Evolutionary conservation across 2,329 filamentous ascomycete genomes (phyloP).

Genomic region (Ophiostoma angusticollis): DNA sequence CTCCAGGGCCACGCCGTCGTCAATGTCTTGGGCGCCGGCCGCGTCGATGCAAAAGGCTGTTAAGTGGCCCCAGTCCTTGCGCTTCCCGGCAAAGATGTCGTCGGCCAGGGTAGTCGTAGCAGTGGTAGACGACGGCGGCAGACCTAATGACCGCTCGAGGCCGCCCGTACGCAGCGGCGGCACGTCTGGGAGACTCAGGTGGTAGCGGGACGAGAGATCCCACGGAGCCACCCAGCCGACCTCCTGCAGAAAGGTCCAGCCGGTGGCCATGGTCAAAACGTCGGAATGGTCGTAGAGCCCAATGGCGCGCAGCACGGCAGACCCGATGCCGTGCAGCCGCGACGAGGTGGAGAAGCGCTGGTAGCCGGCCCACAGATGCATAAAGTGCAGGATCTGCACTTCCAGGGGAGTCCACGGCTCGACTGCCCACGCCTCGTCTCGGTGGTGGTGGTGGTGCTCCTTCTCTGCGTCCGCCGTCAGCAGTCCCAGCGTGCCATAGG

Average conservation of each 20-base stretch:
- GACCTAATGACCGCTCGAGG: slow-evolving; percentile 24
- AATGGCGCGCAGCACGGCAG: slow-evolving; percentile 49
- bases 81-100: slow-evolving; percentile 35
- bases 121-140: slow-evolving; percentile 6
- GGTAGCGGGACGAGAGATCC: slow-evolving; percentile 55
- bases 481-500: slow-evolving; percentile 35
- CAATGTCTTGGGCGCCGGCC: slow-evolving; percentile 53
- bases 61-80: slow-evolving; percentile 46
- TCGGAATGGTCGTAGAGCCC: slow-evolving; percentile 43
- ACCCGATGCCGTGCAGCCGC: slow-evolving; percentile 46
- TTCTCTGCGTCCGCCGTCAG: slow-evolving; percentile 5
- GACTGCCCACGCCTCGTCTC: slow-evolving; percentile 12
- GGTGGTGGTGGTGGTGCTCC: neutral
- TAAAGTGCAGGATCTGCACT: slow-evolving; percentile 48
- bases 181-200: slow-evolving; percentile 38
- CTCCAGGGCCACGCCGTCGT: slow-evolving; percentile 67
- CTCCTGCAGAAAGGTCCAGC: slow-evolving; percentile 62
- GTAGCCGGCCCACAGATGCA: slow-evolving; percentile 55
- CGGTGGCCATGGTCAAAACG: slow-evolving; percentile 31
- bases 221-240: slow-evolving; percentile 58
- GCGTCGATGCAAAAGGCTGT: slow-evolving; percentile 64
- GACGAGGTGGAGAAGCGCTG: slow-evolving; percentile 39
- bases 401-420: slow-evolving; percentile 36
- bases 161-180: slow-evolving; percentile 30
- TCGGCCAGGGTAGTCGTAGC: slow-evolving; percentile 17